Conservation (phyloP, 2,329 filamentous ascomycete genomes). For the Cytospora leucostoma region DNA sequence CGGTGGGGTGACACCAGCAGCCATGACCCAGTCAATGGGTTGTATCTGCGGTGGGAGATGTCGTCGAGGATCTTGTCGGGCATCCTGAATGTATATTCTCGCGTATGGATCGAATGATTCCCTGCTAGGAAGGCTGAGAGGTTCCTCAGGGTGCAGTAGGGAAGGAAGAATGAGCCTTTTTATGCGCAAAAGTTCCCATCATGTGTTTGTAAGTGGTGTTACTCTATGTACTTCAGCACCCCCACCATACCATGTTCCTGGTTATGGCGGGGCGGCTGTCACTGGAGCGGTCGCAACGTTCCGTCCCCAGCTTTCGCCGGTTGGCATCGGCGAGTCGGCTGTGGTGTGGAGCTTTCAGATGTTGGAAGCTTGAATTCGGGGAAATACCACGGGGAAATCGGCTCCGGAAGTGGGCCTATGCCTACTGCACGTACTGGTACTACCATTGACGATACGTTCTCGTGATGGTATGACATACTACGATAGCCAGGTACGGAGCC, state of each 20-base stretch:
- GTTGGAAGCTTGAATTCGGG: not conserved
- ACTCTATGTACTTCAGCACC: conserved; percentile 2
- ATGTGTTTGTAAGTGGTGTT: conserved; percentile 13
- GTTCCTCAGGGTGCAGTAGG: not conserved
- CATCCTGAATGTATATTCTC: conserved; percentile 49
- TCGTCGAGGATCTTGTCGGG: conserved; percentile 81
- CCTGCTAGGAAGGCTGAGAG: not conserved
- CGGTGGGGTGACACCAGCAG: conserved; percentile 93
- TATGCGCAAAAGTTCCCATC: conserved; percentile 13
- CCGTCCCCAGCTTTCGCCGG: not conserved
- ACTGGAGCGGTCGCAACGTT: conserved; percentile 12
- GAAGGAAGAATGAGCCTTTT: not conserved
- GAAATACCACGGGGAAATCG: not conserved
- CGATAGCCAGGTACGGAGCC: too few relatives aligned
- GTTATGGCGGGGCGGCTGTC: conserved; percentile 16
- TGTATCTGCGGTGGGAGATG: conserved; percentile 94
- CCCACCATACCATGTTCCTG: conserved; percentile 14
- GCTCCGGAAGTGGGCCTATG: not conserved
- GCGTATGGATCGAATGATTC: not conserved
- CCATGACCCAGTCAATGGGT: conserved; percentile 87
- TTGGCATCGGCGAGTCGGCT: conserved; percentile 16
- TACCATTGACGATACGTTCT: too few relatives aligned
- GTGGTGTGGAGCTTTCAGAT: not conserved
- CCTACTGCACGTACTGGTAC: not conserved
- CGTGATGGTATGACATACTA: too few relatives aligned